Percentiles rank a stretch among this genome's conserved stretches.
Conservation (phyloP, 495 filamentous ascomycete species). For the Alectoria sarmentosa region DNA sequence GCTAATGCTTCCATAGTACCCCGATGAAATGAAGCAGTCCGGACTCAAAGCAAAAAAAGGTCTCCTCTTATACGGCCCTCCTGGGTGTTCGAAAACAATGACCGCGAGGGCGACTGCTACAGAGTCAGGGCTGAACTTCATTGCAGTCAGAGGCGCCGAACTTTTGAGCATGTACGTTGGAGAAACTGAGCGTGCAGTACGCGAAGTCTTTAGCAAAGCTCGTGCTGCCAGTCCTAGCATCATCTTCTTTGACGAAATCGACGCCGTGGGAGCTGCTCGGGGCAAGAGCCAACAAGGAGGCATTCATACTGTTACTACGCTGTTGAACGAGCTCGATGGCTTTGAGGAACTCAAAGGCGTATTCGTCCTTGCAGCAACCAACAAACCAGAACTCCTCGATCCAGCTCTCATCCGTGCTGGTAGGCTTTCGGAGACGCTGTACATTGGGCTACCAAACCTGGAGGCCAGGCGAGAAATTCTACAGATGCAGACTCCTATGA, state of each 20-base stretch:
- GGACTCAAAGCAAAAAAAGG: conserved; percentile 68
- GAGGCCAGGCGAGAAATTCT: conserved; percentile 74
- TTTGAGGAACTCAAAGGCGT: conserved; percentile 81
- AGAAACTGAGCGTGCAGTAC: conserved; percentile 83
- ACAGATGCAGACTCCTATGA: conserved; percentile 55
- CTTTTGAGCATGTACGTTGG: conserved; percentile 96
- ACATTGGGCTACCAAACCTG: conserved; percentile 76
- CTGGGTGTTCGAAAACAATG: conserved; percentile 94
- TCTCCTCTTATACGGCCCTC: conserved; percentile 86
- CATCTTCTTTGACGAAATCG: conserved; percentile 98
- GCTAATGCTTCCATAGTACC: conserved; percentile 36
- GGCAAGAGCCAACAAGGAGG: conserved; percentile 41
- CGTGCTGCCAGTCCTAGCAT: conserved; percentile 82
- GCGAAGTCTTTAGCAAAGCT: conserved; percentile 84
- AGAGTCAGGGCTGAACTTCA: conserved; percentile 86
- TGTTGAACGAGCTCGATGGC: conserved; percentile 95
- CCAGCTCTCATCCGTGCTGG: conserved; percentile 82
- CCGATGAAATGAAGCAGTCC: conserved; percentile 51
- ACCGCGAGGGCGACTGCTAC: conserved; percentile 89
- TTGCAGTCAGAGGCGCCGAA: conserved; percentile 95
- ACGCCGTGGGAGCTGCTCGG: conserved; percentile 77
- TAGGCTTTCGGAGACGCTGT: conserved; percentile 81
- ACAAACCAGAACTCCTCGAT: conserved; percentile 80
- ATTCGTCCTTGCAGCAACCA: conserved; percentile 89
- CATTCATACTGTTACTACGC: conserved; percentile 81